These are phyloP conservation scores for Pythium phragmiticola DNA, from an alignment of 352 stramenopile species.

Conservation along the genomic window DNA sequence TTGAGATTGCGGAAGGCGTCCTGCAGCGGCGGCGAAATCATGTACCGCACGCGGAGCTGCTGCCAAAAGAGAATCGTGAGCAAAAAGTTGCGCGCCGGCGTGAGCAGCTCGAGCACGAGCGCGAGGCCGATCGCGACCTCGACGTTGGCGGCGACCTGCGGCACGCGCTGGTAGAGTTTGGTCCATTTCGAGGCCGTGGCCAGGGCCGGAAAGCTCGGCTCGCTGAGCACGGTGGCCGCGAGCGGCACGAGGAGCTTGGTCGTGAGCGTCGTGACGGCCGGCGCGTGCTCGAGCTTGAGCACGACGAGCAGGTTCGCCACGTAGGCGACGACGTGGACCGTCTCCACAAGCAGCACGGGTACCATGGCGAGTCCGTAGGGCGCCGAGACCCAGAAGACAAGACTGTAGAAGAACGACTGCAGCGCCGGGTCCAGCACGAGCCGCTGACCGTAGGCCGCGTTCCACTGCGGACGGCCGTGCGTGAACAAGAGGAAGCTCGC, in stretches of 20 bases:
- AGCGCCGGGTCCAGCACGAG: conserved; percentile 79
- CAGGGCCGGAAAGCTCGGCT: conserved; percentile 55
- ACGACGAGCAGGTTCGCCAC: conserved; percentile 55
- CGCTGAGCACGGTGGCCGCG: conserved; percentile 56
- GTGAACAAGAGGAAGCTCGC: conserved; percentile 78
- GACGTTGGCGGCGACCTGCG: conserved; percentile 71
- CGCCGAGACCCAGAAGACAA: conserved; percentile 82
- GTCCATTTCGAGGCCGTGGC: conserved; percentile 70
- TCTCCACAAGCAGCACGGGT: conserved; percentile 76
- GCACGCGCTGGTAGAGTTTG: conserved; percentile 78
- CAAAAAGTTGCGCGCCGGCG: conserved; percentile 83
- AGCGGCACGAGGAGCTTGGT: conserved; percentile 57
- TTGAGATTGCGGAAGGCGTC: conserved; percentile 80
- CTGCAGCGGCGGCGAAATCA: conserved; percentile 87
- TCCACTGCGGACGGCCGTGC: conserved; percentile 69
- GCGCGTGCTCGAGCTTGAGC: conserved; percentile 39
- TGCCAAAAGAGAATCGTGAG: conserved; percentile 89
- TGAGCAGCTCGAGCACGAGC: conserved; percentile 82
- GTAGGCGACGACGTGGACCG: conserved; percentile 77
- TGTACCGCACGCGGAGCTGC: conserved; percentile 89
- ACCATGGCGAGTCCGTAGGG: conserved; percentile 78
- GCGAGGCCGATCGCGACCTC: conserved; percentile 83
- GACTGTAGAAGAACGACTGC: conserved; percentile 82
- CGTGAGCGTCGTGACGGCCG: conserved; percentile 44
- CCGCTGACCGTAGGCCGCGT: conserved; percentile 75